Evolutionary conservation across 495 filamentous ascomycete genomes (phyloP).

Genomic region (Pseudevernia furfuracea): DNA sequence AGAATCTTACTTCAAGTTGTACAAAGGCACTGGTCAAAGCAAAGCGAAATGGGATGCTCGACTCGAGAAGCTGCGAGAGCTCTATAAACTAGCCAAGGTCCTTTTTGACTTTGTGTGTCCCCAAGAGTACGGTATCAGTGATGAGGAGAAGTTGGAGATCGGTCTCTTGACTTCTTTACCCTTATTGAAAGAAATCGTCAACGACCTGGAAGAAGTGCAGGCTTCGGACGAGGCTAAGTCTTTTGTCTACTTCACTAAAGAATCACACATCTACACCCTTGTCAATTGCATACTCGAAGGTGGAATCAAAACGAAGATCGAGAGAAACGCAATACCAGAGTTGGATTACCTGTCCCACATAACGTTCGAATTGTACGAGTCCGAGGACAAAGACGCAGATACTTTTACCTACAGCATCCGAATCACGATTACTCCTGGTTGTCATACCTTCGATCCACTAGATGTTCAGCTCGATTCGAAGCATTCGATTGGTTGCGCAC

Average conservation of each 20-base stretch:
- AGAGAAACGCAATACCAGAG: conserved; percentile 86
- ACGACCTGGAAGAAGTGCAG: conserved; percentile 95
- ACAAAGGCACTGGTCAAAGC: conserved; percentile 64
- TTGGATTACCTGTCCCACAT: conserved; percentile 97
- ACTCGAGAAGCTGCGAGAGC: conserved; percentile 78
- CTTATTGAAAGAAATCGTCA: conserved; percentile 88
- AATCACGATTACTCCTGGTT: conserved; percentile 90
- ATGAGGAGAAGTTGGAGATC: conserved; percentile 94
- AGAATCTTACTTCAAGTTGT: conserved; percentile 79
- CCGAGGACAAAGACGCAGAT: conserved; percentile 64
- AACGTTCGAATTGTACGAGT: conserved; percentile 95
- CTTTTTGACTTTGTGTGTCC: conserved; percentile 97
- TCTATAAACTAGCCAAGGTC: conserved; percentile 88
- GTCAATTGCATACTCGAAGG: conserved; percentile 97
- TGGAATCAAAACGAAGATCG: conserved; percentile 86
- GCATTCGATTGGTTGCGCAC: conserved; percentile 89
- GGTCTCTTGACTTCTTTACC: conserved; percentile 89
- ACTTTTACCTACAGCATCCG: conserved; percentile 88
- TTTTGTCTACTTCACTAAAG: conserved; percentile 98
- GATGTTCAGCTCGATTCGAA: conserved; percentile 93
- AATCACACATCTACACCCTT: conserved; percentile 96
- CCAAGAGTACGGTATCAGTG: conserved; percentile 93
- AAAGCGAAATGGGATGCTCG: conserved; percentile 79
- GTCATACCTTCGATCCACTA: conserved; percentile 88
- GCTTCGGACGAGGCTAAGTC: conserved; percentile 86